Percentiles rank a stretch among this genome's conserved stretches.
phyloP scores from a whole-genome alignment of 306 rosid species.

The Ceratonia siliqua region DNA sequence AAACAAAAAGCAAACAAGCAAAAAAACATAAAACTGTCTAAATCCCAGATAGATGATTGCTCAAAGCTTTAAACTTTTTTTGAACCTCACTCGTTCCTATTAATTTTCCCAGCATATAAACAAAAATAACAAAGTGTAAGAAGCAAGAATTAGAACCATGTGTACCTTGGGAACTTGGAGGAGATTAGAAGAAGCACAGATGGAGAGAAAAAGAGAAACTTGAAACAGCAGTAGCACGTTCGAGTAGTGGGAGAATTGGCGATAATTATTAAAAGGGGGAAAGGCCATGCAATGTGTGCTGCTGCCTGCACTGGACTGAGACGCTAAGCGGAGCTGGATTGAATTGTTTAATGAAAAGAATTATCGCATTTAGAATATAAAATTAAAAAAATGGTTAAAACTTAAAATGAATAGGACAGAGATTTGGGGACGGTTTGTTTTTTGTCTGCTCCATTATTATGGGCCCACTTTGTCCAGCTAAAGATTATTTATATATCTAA shows the following conservation, averaged over 20 bases:
- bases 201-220: background rate
- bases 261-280: background rate
- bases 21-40: background rate
- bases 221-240: too few species aligned
- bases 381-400: too few species aligned
- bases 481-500: too few species aligned
- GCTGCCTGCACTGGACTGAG: too few species aligned
- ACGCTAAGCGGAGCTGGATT: background rate
- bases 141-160: background rate
- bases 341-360: too few species aligned
- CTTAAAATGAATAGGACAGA: too few species aligned
- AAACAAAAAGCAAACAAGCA: background rate
- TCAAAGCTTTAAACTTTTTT: constrained; percentile 12
- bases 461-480: too few species aligned
- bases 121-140: background rate
- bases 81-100: background rate
- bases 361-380: too few species aligned
- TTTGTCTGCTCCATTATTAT: too few species aligned
- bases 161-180: constrained; percentile 23
- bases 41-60: constrained; percentile 14
- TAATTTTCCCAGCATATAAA: background rate
- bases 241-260: background rate
- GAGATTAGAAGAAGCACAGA: background rate
- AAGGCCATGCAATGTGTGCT: too few species aligned
- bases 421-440: too few species aligned